These are phyloP conservation scores for Gossypium thurberi DNA, from an alignment of 345 rosid genomes.

Conservation along the genomic window DNA sequence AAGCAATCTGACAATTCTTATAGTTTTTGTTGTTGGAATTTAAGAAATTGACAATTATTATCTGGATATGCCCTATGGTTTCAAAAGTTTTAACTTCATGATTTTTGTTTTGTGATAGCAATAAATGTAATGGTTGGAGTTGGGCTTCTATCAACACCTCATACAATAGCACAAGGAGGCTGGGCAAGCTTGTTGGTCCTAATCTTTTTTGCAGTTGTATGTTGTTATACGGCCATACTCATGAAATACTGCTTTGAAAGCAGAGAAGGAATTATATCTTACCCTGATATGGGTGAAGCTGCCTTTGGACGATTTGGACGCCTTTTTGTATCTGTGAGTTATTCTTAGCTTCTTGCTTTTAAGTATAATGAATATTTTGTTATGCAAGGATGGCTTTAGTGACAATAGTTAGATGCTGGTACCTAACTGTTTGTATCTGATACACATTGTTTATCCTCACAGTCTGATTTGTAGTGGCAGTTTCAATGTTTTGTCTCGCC, in stretches of 20 bases:
- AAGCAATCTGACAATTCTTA: too few species aligned
- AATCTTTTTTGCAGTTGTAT: slow-evolving; percentile 43
- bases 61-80: not conserved
- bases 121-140: slow-evolving; percentile 89
- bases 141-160: slow-evolving; percentile 86
- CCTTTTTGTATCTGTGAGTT: slow-evolving; percentile 64
- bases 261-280: slow-evolving; percentile 57
- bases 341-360: not conserved
- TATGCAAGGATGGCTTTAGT: not conserved
- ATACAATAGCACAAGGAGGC: slow-evolving; percentile 65
- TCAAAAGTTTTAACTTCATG: not conserved
- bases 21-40: not conserved
- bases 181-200: slow-evolving; percentile 72
- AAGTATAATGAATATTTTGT: not conserved
- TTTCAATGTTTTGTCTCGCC: not conserved
- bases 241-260: slow-evolving; percentile 81
- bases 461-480: not conserved
- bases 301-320: slow-evolving; percentile 93
- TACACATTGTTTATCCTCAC: not conserved
- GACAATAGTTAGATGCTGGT: not conserved
- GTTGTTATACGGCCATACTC: slow-evolving; percentile 82
- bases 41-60: not conserved
- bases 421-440: not conserved
- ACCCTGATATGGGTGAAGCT: slow-evolving; percentile 94
- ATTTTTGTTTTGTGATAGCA: slow-evolving; percentile 32